These are phyloP conservation scores for Solanum ahanhuiri DNA, from an alignment of 257 asterid genomes.

Conservation along the genomic window DNA sequence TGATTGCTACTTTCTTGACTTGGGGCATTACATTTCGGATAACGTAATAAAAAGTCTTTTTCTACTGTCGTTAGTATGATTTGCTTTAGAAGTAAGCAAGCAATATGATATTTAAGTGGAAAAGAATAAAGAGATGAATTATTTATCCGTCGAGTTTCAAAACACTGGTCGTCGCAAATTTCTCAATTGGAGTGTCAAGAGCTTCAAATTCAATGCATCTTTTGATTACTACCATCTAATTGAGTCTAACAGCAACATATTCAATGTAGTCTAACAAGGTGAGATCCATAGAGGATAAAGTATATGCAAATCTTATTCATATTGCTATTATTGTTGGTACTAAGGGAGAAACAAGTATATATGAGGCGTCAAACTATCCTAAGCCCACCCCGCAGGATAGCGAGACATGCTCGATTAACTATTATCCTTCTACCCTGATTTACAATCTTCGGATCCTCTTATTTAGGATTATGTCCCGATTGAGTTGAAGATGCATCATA, in stretches of 20 bases:
- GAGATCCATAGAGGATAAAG: not conserved
- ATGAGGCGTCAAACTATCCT: not conserved
- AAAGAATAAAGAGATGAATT: not conserved
- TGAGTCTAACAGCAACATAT: not conserved
- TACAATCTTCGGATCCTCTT: not conserved
- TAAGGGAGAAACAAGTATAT: not conserved
- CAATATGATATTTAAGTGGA: not conserved
- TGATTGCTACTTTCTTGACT: not conserved
- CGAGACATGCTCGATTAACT: not conserved
- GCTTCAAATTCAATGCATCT: not conserved
- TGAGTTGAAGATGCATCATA: not conserved
- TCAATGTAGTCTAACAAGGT: not conserved
- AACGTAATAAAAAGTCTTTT: not conserved
- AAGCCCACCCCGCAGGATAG: not conserved
- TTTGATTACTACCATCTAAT: not conserved
- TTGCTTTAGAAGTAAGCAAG: not conserved
- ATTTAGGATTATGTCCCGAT: not conserved
- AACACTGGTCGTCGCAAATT: fast-evolving
- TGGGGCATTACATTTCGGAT: not conserved
- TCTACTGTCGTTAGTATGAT: not conserved
- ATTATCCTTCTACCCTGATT: not conserved
- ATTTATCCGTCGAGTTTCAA: not conserved
- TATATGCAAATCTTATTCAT: not conserved
- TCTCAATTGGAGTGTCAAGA: not conserved
- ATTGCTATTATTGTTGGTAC: not conserved